Percentiles rank a stretch among this genome's conserved stretches.
Evolutionary conservation across 805 yeast genomes (phyloP).

Genomic region (Allodekkera sacchari): DNA sequence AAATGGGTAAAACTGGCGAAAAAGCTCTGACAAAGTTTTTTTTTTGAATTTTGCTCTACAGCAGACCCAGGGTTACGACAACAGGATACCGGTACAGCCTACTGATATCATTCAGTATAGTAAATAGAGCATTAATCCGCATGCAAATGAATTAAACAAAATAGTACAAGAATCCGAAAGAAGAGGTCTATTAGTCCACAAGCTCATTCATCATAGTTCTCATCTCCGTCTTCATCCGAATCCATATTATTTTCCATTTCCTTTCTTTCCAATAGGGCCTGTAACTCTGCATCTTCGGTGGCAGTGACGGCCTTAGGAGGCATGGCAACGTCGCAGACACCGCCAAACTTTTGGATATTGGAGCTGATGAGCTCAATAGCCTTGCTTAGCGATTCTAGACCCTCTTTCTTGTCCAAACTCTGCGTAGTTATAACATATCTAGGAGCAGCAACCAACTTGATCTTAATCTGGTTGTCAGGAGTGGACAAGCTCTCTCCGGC

Average conservation of each 20-base stretch:
- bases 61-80: too few species aligned
- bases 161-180: too few species aligned
- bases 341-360: conserved; percentile 66
- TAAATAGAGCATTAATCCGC: too few species aligned
- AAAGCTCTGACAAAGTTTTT: too few species aligned
- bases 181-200: conserved; percentile 1
- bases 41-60: too few species aligned
- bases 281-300: conserved; percentile 95
- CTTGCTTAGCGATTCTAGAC: conserved; percentile 66
- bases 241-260: conserved; percentile 84
- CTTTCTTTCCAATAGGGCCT: conserved; percentile 88
- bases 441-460: conserved; percentile 95
- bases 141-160: too few species aligned
- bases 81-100: too few species aligned
- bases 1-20: too few species aligned
- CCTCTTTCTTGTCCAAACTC: conserved; percentile 84
- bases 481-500: conserved; percentile 82
- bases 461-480: conserved; percentile 83
- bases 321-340: conserved; percentile 89
- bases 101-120: too few species aligned
- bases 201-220: conserved; percentile 25
- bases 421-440: conserved; percentile 88
- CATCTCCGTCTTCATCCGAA: conserved; percentile 55
- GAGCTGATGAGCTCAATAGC: conserved; percentile 74
- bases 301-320: conserved; percentile 99